Percentiles rank a stretch among this genome's conserved stretches.
phyloP scores from a whole-genome alignment of 441 rosid genomes.

The Populus tomentosa region DNA sequence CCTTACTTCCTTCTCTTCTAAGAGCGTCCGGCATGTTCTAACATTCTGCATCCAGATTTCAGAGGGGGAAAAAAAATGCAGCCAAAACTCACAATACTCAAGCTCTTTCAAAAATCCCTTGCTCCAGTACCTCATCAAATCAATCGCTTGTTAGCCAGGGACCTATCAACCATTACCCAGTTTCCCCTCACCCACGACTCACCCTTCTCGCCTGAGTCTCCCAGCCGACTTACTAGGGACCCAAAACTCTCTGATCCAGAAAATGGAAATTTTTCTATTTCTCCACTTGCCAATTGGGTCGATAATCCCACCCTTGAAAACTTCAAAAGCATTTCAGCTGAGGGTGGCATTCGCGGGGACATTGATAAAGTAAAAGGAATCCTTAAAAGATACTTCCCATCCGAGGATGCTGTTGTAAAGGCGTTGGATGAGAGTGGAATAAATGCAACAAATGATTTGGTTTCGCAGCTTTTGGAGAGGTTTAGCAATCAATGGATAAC shows the following conservation, averaged over 20 bases:
- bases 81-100: constrained; percentile 21
- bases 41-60: neutral
- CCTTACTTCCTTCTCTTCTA: neutral
- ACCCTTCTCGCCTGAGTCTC: constrained; percentile 37
- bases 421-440: constrained; percentile 36
- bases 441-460: constrained; percentile 34
- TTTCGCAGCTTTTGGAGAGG: constrained; percentile 50
- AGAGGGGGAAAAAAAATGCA: constrained; percentile 33
- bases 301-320: constrained; percentile 13
- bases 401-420: constrained; percentile 34
- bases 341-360: constrained; percentile 34
- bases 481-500: constrained; percentile 56
- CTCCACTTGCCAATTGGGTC: constrained; percentile 48
- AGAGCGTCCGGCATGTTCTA: neutral
- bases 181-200: constrained; percentile 15
- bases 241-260: constrained; percentile 18
- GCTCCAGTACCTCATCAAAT: constrained; percentile 3
- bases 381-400: constrained; percentile 36
- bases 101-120: neutral
- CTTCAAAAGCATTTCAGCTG: neutral
- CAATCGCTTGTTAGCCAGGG: neutral
- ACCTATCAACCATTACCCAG: constrained; percentile 23
- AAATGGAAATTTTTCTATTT: constrained; percentile 60
- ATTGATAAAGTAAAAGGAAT: constrained; percentile 43
- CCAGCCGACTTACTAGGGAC: constrained; percentile 58